These are phyloP conservation scores for Populus hybrid DNA, from an alignment of 441 rosid species.

Conservation along the genomic window DNA sequence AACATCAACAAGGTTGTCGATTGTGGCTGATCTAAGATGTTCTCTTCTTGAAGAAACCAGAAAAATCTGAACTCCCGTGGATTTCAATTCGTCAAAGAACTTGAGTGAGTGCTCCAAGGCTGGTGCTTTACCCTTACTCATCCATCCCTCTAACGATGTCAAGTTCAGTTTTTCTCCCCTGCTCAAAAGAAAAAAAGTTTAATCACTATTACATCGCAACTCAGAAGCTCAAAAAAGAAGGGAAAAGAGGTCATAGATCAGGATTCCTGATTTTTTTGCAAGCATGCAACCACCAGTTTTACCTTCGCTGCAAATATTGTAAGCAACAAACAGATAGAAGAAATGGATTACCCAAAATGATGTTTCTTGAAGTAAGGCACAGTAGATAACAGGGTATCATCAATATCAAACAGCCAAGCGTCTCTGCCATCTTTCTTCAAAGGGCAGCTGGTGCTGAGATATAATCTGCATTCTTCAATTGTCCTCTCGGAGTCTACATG, in stretches of 20 bases:
- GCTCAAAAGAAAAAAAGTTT: not conserved
- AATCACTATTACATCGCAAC: no score
- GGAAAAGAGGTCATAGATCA: no score
- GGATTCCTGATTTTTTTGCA: no score
- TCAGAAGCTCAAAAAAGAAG: no score
- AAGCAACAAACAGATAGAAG: not conserved
- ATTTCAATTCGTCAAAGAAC: constrained; percentile 8
- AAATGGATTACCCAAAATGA: not conserved
- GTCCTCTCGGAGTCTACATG: constrained; percentile 7
- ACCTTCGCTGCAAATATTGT: not conserved
- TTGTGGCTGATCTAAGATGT: constrained; percentile 13
- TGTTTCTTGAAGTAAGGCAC: constrained; percentile 14
- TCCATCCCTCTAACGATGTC: constrained; percentile 3
- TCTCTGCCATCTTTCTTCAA: constrained; percentile 3
- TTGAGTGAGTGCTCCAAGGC: constrained; percentile 4
- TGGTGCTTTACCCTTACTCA: not conserved
- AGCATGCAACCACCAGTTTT: no score
- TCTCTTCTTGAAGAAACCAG: constrained; percentile 11
- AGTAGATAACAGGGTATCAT: constrained; percentile 12
- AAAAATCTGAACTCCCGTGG: constrained; percentile 3
- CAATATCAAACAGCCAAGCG: constrained; percentile 8
- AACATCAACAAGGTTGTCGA: constrained; percentile 11
- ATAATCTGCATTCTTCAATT: not conserved
- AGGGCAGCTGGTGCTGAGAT: not conserved
- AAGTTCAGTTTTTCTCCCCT: constrained; percentile 9